Evolutionary conservation across 495 filamentous ascomycete genomes (phyloP), one percentile per base, ranked within the genome.

Genomic region (Patellaria atrata): DNA sequence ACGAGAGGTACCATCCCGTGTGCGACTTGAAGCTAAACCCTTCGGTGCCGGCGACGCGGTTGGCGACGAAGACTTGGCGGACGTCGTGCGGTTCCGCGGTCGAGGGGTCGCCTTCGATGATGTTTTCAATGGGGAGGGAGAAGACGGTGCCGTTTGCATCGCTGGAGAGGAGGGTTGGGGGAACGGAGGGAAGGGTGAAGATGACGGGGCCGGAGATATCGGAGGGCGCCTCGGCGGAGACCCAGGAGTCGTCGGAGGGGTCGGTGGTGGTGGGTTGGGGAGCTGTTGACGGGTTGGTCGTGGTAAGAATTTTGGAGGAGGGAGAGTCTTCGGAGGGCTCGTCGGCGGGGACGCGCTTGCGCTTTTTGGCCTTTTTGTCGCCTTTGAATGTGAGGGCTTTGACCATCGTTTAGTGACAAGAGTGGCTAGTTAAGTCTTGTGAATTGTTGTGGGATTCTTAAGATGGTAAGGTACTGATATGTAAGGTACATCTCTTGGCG

Each of bases 51-150:
- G 81, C 76, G 12, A 94, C 76, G 39, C 65, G 64, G 43, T 80
- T 92, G 34, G 82, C 86, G 35, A 94, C 69, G 85, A 85, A 96
- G 13, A 97, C 89, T 59, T 94, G 85, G 41, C 86, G 64, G 14
- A 96, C 82, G 55, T 93, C 82, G 48, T 93, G 84, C 29, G 89
- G 89, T 57, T 94, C 89, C 21, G 87, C 83, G 3, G 73, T 91
- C 11, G 60, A 40, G 3, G 79, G 71, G 57, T 87, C 75, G 14
- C 65, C 73, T 35, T 89, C 82, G 27, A 87, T 59, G 15, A 92
- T 73, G 50, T 92, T 91, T 60, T 86, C 81, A 23, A 96, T 60
- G 16, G 64, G 58, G 36, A 75, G 75, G 1, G 79, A 65, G 49
- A 89, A 96, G 7, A 94, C 75, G 39, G 75, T 79, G 36, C 89